Evolutionary conservation across 129 eudicot species (phyloP), one percentile per base, ranked within the genome.

Genomic region (Silybum marianum): DNA sequence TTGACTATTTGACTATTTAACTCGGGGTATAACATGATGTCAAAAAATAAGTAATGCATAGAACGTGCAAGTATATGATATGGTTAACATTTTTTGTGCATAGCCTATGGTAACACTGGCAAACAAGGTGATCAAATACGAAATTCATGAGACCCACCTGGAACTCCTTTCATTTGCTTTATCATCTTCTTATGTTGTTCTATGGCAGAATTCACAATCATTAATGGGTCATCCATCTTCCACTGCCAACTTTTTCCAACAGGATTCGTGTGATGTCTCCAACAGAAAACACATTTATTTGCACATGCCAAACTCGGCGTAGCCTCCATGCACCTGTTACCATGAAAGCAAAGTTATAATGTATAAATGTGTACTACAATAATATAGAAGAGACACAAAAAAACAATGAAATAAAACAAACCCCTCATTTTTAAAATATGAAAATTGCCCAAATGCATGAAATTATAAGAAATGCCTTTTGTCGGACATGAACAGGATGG

Each of bases 241-340:
- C 99, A 96, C 75, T 86, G 93, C 98, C 99, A 96, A 83, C 91
- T 91, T 84, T 93, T 96, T 77, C 92, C 99, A 21, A 96, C 99
- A 83, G 99, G 99, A 77, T 96, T 96, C 11, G 98, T 93, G 87
- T 96, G 99, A 87, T 96, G 99, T 82, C 99, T 93, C 99, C 99
- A 96, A 72, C 99, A 96, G 85, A 96, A 96, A n/a, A 96, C 99
- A 82, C 99, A 96, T 87, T 96, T 96, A 90, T 96, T 96, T 54
- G 99, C 99, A 77, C 99, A 96, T 34, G 99, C 98, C 77, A 96
- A 78, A 82, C 99, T 96, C 24, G 99, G 99, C 34, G 99, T 96
- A 74, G 99, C 86, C 86, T 96, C 99, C 99, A 96, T 93, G 89
- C 98, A 96, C 87, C 99, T 96, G 86, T 75, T 48, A 79, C 69